Percentiles rank a stretch among this genome's conserved stretches.
These are phyloP conservation scores for Allomyces macrogynus DNA, from an alignment of 192 early-diverging fungal species.

Conservation along the genomic window DNA sequence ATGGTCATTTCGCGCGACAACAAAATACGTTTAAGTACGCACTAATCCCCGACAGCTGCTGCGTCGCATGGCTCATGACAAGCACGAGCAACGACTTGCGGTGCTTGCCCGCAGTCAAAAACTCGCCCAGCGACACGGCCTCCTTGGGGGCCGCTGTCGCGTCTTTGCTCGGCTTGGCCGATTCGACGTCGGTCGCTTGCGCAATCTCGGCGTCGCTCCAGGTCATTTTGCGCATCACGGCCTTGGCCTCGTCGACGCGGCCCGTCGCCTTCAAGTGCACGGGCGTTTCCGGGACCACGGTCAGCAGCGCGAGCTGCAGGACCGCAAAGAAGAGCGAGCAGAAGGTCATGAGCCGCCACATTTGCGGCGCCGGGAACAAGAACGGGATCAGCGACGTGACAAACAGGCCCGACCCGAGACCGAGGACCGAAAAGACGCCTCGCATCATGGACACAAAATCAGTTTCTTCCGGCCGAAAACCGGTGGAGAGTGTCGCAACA, in stretches of 20 bases:
- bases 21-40: too few relatives aligned
- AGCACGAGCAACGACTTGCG: neutral
- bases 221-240: neutral
- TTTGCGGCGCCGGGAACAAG: neutral
- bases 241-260: neutral
- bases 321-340: neutral
- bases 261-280: neutral
- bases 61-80: neutral
- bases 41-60: neutral
- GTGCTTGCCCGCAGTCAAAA: neutral
- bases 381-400: neutral
- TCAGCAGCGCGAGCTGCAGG: neutral
- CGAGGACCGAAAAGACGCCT: neutral
- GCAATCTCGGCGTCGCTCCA: neutral
- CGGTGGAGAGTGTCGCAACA: too few relatives aligned
- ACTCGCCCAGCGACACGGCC: neutral
- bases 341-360: neutral
- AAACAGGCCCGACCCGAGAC: neutral
- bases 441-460: rapidly evolving
- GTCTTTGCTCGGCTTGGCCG: neutral
- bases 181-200: neutral
- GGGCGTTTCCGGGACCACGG: neutral
- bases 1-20: too few relatives aligned
- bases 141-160: neutral
- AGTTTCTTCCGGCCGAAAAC: neutral